Evolutionary conservation across 1,284 basidiomycete species (phyloP), one percentile per base, ranked within the genome.

Genomic region (Cutaneotrichosporon dermatis): DNA sequence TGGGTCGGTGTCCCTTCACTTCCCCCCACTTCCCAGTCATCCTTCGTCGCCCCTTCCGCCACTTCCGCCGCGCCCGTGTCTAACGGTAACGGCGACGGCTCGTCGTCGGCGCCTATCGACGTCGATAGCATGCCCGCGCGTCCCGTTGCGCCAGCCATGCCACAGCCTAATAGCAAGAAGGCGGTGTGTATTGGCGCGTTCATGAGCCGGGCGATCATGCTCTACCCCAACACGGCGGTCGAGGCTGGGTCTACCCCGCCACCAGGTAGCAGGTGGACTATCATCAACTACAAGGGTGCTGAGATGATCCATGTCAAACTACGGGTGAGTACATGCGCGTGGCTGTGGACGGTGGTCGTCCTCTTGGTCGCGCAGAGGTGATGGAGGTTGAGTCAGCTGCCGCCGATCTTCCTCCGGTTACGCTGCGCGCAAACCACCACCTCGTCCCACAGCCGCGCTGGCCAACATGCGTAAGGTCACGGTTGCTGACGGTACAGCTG

Each of bases 171-270:
- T 25, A 25, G 25, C 25, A 25, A 25, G 51, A 62, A 69, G 45
- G 72, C 76, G 0, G 84, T 95, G 50, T 95, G 92, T 74, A 93
- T 96, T 59, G 92, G 92, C 2, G 88, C 90, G 56, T 80, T 96
- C 52, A 82, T 83, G 45, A 87, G 87, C 8, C 88, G 87, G 12
- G 91, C 90, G 4, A 83, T 95, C 50, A 86, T 95, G 57, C 81
- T 94, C 7, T 93, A 93, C 76, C 92, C 90, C 3, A 83, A 88
- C n/a, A 72, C 82, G 25, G 92, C 91, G 70, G 79, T 90, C 25
- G 73, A 82, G 36, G 78, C 82, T 7, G 83, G 82, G 58, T 56
- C 59, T 8, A 65, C 65, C 48, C 58, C 67, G 74, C 64, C 65
- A 33, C 52, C 55, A 37, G 63, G 51, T 49, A 67, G 65, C 52